Evolutionary conservation across 768 basidiomycete genomes (phyloP), one percentile per base, ranked within the genome.

Genomic region (Leucocoprinus sp.): DNA sequence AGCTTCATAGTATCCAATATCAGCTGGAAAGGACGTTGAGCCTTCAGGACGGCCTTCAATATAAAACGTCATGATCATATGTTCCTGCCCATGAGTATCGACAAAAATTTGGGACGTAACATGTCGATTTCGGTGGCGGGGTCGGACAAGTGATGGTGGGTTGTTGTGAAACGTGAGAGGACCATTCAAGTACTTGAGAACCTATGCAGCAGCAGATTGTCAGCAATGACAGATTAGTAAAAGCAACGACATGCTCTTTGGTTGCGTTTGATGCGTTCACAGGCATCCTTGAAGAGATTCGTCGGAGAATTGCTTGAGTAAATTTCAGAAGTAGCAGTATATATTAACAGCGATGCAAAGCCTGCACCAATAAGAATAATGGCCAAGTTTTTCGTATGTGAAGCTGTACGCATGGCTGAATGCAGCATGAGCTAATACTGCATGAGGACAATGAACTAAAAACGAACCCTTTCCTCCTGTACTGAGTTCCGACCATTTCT

Each of bases 251-350:
- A 42, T 33, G 74, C 76, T 59, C 64, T 63, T 26, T 64, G 50
- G 9, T 75, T 76, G 31, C 66, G 60, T 51, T 71, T 68, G 46
- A 76, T 72, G 33, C 70, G 67, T 42, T 76, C 73, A 57, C 76
- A 78, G 28, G 75, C 74, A 37, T 75, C 68, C 33, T 75, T 75
- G 56, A 89, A 88, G 24, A 92, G 64, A 21, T 87, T 84, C 3
- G 88, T 88, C 4, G 89, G 84, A 21, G 87, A 90, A 59, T 92
- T 92, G 59, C 75, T 80, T n/a, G 89, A 88, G 60, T 90, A 88
- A 5, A 91, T 67, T 57, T 92, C 89, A 5, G 88, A 82, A 12
- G 83, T 82, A 24, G 91, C 70, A 17, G 84, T 84, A 57, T 90
- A 92, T 19, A 80, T 64, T 27, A 92, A 72, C 29, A 92, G 71